These are phyloP conservation scores for Sarcodon aspratus DNA, from an alignment of 768 basidiomycete genomes.

Conservation along the genomic window DNA sequence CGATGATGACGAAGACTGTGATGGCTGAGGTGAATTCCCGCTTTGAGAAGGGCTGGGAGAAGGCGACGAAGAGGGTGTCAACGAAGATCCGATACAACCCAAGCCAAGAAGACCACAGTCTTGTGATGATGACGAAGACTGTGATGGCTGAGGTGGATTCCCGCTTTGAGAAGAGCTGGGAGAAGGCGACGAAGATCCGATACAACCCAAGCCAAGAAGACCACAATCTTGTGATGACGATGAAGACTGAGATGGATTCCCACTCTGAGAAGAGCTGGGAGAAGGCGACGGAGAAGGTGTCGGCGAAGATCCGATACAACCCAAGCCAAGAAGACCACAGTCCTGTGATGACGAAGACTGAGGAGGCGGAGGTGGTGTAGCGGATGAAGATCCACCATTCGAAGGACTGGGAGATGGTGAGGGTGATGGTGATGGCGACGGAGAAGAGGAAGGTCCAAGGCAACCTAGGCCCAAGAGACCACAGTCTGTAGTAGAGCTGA, in stretches of 20 bases:
- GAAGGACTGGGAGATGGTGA: background rate
- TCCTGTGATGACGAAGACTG: too few species aligned
- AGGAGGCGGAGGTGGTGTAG: too few species aligned
- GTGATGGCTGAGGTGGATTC: background rate
- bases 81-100: background rate
- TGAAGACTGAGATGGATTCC: background rate
- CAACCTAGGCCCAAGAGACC: background rate
- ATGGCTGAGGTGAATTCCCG: too few species aligned
- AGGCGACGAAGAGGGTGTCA: constrained; percentile 9
- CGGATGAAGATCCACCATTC: too few species aligned
- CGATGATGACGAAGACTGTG: too few species aligned
- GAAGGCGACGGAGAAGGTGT: background rate
- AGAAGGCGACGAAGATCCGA: background rate
- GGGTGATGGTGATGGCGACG: constrained; percentile 9
- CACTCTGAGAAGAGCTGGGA: background rate
- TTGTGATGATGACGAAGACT: background rate
- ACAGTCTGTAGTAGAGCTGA: too few species aligned
- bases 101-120: background rate
- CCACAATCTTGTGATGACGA: background rate
- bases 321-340: too few species aligned
- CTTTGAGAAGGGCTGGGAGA: constrained; percentile 4
- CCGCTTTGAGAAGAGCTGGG: background rate
- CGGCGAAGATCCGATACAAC: background rate
- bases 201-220: background rate
- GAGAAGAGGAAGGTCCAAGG: background rate